Conservation (phyloP, 2,329 filamentous ascomycete genomes). For the Aureobasidium mangrovei region DNA sequence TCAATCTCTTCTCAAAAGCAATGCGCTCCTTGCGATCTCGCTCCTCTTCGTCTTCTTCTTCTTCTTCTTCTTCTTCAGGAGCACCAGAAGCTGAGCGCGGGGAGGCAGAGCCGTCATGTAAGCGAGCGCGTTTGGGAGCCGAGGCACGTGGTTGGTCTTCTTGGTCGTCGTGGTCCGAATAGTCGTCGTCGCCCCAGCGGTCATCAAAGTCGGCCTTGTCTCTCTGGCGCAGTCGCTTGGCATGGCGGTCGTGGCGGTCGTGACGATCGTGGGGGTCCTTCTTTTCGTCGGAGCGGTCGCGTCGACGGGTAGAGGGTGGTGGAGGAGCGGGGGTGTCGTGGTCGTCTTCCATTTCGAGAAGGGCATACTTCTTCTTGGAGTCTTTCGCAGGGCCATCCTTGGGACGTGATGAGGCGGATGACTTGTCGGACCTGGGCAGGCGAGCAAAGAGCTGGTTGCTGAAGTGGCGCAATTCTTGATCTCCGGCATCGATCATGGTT, state of each 20-base stretch:
- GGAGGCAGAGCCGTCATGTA: slow-evolving; percentile 46
- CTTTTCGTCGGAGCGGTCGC: slow-evolving; percentile 30
- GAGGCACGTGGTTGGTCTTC: slow-evolving; percentile 58
- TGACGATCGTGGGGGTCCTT: slow-evolving; percentile 27
- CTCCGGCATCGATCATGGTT: slow-evolving; percentile 42
- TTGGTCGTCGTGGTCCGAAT: slow-evolving; percentile 33
- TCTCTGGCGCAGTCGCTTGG: slow-evolving; percentile 43
- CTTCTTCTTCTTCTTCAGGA: slow-evolving; percentile 27
- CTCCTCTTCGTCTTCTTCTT: slow-evolving; percentile 42
- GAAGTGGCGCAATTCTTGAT: slow-evolving; percentile 39
- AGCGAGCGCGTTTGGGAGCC: slow-evolving; percentile 60
- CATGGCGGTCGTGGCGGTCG: slow-evolving; percentile 13
- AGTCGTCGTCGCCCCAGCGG: slow-evolving; percentile 73
- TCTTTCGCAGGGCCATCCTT: slow-evolving; percentile 23
- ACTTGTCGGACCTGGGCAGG: slow-evolving; percentile 20
- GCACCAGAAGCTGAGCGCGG: slow-evolving; percentile 20
- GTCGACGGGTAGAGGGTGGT: slow-evolving; percentile 17
- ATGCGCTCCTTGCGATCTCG: slow-evolving; percentile 67
- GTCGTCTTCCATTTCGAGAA: slow-evolving; percentile 44
- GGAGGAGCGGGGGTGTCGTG: slow-evolving; percentile 16
- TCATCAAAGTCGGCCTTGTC: slow-evolving; percentile 58
- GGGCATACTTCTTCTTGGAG: slow-evolving; percentile 42
- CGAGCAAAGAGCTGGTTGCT: slow-evolving; percentile 38
- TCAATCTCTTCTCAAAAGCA: slow-evolving; percentile 68
- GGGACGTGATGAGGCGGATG: slow-evolving; percentile 4